These are phyloP conservation scores for Aspergillus puulaauensis DNA, from an alignment of 2,329 filamentous ascomycete species.

Conservation along the genomic window DNA sequence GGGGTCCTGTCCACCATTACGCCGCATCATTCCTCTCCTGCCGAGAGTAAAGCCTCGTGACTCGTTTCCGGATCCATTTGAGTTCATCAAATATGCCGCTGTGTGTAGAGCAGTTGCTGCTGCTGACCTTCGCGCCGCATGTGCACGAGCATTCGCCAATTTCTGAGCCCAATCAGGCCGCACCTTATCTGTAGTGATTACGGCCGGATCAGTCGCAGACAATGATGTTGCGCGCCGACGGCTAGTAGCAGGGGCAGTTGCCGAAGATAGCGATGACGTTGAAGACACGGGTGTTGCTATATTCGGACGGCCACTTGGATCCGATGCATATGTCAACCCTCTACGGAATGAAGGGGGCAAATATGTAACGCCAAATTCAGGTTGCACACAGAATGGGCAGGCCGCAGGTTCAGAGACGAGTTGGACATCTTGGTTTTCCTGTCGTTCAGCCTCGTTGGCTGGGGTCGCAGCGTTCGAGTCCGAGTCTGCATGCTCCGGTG, in stretches of 20 bases:
- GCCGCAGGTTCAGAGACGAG: conserved; percentile 87
- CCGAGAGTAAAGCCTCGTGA: conserved; percentile 56
- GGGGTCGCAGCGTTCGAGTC: conserved; percentile 40
- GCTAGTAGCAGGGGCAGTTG: conserved; percentile 38
- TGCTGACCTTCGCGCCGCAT: conserved; percentile 81
- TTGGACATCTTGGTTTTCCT: conserved; percentile 51
- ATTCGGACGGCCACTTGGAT: conserved; percentile 51
- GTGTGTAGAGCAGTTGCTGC: conserved; percentile 93
- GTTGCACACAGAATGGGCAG: conserved; percentile 92
- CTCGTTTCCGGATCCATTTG: conserved; percentile 43
- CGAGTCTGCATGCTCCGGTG: conserved; percentile 69
- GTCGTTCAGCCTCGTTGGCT: conserved; percentile 32
- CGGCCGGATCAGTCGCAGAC: conserved; percentile 78
- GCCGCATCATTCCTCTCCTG: conserved; percentile 52
- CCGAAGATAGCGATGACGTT: conserved; percentile 72
- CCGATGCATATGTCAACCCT: conserved; percentile 69
- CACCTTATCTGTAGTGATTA: conserved; percentile 89
- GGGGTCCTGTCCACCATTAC: conserved; percentile 34
- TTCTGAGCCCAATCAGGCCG: conserved; percentile 95
- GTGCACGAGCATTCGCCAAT: conserved; percentile 76
- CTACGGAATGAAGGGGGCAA: conserved; percentile 83
- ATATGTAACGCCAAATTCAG: conserved; percentile 96
- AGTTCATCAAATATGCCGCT: conserved; percentile 84
- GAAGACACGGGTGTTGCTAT: conserved; percentile 77
- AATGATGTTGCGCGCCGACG: conserved; percentile 66